Percentiles rank a stretch among this genome's conserved stretches.
Conservation (phyloP, 2,329 filamentous ascomycete species). For the Claviceps monticola region DNA sequence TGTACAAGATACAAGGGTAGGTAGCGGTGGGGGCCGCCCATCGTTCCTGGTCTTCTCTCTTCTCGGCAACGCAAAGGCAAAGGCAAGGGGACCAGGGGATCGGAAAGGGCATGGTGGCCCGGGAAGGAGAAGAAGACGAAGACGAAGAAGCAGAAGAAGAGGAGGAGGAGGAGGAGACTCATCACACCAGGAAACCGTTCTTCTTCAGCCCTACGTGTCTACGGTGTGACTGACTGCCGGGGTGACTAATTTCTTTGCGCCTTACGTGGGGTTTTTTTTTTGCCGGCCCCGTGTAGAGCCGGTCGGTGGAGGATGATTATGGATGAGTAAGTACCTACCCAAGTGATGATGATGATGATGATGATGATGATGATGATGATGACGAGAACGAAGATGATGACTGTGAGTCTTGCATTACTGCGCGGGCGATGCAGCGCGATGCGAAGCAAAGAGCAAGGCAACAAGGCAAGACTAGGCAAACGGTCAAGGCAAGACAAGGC, state of each 20-base stretch:
- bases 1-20: not conserved
- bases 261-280: too few species aligned
- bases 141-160: too few species aligned
- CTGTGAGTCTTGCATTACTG: not conserved
- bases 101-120: not conserved
- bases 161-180: too few species aligned
- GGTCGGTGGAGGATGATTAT: not conserved
- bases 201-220: conserved; percentile 1
- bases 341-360: not conserved
- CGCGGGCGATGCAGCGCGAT: too few species aligned
- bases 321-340: too few species aligned
- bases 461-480: too few species aligned
- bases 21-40: not conserved
- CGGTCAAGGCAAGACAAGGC: not conserved
- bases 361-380: not conserved
- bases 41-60: not conserved
- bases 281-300: too few species aligned
- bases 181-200: not conserved
- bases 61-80: not conserved
- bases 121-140: too few species aligned
- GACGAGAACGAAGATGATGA: not conserved
- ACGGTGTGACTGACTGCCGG: not conserved
- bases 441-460: too few species aligned
- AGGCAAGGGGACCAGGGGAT: not conserved
- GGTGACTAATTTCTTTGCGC: not conserved